These are phyloP conservation scores for Colletotrichum truncatum DNA, from an alignment of 2,329 filamentous ascomycete genomes.

Conservation along the genomic window DNA sequence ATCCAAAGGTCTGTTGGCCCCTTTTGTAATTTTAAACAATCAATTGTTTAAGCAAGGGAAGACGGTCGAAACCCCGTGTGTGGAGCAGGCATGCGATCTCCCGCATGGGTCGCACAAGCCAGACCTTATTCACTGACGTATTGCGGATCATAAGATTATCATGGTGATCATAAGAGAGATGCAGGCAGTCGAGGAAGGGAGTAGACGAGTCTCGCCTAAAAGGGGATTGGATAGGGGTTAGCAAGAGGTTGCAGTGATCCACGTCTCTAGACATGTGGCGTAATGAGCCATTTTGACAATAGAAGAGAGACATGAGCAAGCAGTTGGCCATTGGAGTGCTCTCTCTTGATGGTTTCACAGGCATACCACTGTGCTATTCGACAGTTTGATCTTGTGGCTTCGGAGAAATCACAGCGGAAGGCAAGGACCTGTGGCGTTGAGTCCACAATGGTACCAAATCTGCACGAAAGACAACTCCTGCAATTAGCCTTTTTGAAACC, in stretches of 20 bases:
- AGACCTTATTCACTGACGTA: slow-evolving; percentile 27
- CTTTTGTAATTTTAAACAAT: slow-evolving; percentile 21
- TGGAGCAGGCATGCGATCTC: slow-evolving; percentile 10
- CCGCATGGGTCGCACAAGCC: slow-evolving; percentile 29
- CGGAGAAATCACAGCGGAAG: not conserved
- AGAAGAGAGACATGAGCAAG: not conserved
- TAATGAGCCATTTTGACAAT: not conserved
- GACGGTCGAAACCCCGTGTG: slow-evolving; percentile 15
- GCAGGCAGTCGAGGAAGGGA: not conserved
- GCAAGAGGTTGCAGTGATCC: not conserved
- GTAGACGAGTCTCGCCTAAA: not conserved
- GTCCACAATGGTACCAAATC: slow-evolving; percentile 24
- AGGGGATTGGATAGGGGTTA: not conserved
- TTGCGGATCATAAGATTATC: slow-evolving; percentile 15
- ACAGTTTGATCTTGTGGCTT: not conserved
- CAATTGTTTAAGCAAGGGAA: slow-evolving; percentile 8
- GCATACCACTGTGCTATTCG: not conserved
- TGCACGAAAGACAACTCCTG: slow-evolving; percentile 22
- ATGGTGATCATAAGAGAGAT: not conserved
- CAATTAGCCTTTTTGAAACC: slow-evolving; percentile 28
- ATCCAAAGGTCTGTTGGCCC: slow-evolving; percentile 9
- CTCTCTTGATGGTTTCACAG: not conserved
- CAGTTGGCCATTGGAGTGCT: not conserved
- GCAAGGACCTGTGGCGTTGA: not conserved
- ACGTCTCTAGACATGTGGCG: not conserved